Conservation (phyloP, 495 filamentous ascomycete species). For the Penicillium silybi region DNA sequence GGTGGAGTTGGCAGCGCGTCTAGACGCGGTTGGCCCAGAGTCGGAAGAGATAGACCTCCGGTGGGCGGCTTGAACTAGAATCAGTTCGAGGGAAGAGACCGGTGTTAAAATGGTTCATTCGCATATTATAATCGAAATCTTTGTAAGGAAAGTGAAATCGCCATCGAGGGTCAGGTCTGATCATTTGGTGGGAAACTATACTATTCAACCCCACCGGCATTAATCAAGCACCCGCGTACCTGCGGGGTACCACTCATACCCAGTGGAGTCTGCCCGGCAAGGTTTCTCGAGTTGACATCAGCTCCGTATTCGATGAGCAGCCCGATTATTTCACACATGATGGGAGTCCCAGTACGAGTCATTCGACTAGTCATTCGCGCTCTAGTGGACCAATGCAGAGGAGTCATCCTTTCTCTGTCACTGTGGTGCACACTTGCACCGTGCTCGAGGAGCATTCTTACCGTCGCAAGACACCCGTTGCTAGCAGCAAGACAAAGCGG, state of each 20-base stretch:
- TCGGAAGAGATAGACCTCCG: no score
- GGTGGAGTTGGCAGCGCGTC: no score
- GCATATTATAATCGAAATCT: no score
- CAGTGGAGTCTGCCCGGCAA: background rate
- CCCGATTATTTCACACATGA: background rate
- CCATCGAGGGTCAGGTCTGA: no score
- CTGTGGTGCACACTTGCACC: background rate
- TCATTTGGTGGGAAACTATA: no score
- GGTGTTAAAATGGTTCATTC: no score
- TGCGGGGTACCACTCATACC: background rate
- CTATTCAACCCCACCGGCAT: background rate
- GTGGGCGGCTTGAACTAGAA: no score
- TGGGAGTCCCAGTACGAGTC: background rate
- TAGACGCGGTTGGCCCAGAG: no score
- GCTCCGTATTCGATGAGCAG: background rate
- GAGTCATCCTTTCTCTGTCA: background rate
- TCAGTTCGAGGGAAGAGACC: no score
- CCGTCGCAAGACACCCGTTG: background rate
- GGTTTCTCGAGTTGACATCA: background rate
- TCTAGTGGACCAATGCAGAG: background rate
- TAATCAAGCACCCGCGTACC: background rate
- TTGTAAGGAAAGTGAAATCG: no score
- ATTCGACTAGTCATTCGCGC: background rate
- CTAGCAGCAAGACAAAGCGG: background rate
- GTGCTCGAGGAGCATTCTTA: background rate